Conservation (phyloP, 257 asterid genomes). For the Mitragyna speciosa region DNA sequence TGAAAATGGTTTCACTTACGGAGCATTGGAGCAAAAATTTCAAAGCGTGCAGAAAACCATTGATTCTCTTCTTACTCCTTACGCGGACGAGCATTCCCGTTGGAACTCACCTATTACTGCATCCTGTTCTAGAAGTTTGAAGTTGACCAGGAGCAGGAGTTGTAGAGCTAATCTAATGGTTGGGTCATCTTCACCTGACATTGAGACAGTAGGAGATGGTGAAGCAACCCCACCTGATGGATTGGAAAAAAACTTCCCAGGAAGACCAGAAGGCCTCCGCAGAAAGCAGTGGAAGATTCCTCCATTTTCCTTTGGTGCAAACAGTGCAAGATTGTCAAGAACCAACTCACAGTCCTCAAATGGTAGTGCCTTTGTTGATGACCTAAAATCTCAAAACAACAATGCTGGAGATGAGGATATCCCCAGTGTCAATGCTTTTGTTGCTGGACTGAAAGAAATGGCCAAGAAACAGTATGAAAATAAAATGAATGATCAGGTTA, state of each 20-base stretch:
- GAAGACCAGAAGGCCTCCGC: slow-evolving; percentile 61
- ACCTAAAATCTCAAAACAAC: slow-evolving; percentile 39
- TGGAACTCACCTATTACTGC: slow-evolving; percentile 37
- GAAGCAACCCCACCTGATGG: slow-evolving; percentile 79
- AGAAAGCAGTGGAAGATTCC: slow-evolving; percentile 90
- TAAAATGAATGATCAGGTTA: slow-evolving; percentile 58
- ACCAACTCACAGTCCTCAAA: slow-evolving; percentile 64
- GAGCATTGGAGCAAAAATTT: slow-evolving; percentile 48
- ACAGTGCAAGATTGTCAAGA: slow-evolving; percentile 41
- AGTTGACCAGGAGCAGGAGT: slow-evolving; percentile 60
- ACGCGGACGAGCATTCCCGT: slow-evolving; percentile 45
- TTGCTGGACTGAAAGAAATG: slow-evolving; percentile 94
- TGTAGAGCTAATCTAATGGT: slow-evolving; percentile 56
- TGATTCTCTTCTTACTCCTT: slow-evolving; percentile 45
- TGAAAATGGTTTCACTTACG: slow-evolving; percentile 34
- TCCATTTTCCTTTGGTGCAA: slow-evolving; percentile 61
- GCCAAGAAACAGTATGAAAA: slow-evolving; percentile 65
- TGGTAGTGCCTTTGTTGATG: slow-evolving; percentile 58
- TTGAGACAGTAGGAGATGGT: slow-evolving; percentile 44
- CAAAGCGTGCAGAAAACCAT: slow-evolving; percentile 47
- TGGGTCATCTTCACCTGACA: slow-evolving; percentile 34
- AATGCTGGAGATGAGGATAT: slow-evolving; percentile 72
- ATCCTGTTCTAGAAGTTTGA: slow-evolving; percentile 50
- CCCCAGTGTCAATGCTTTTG: slow-evolving; percentile 88
- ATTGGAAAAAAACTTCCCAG: slow-evolving; percentile 54